Conservation (phyloP, 257 asterid genomes). For the Capsicum pubescens region DNA sequence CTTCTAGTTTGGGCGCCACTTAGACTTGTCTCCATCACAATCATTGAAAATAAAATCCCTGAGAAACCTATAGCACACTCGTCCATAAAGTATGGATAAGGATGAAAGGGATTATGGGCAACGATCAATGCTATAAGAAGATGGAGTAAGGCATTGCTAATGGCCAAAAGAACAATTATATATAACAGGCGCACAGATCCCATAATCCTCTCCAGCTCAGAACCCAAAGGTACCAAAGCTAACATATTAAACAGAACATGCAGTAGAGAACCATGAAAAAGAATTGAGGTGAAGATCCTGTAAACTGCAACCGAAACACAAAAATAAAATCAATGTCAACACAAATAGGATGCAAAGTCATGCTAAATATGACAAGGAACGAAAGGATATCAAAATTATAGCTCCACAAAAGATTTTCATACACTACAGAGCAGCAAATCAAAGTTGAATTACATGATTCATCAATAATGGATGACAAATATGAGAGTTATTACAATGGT, state of each 20-base stretch:
- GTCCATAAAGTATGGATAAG: conserved; percentile 55
- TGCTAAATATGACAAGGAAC: conserved; percentile 24
- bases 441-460: neutral
- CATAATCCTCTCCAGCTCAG: conserved; percentile 98
- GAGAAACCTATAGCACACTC: conserved; percentile 98
- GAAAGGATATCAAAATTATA: conserved; percentile 20
- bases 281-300: conserved; percentile 77
- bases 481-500: neutral
- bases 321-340: neutral
- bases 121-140: conserved; percentile 65
- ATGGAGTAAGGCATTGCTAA: conserved; percentile 84
- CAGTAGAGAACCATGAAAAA: conserved; percentile 90
- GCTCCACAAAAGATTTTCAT: conserved; percentile 4
- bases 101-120: conserved; percentile 65
- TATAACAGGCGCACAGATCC: conserved; percentile 88
- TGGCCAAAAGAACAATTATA: conserved; percentile 65
- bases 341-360: conserved; percentile 13
- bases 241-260: conserved; percentile 95
- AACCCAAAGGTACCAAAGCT: conserved; percentile 97
- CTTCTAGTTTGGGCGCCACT: conserved; percentile 93
- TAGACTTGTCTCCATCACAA: conserved; percentile 91
- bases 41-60: conserved; percentile 91
- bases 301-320: conserved; percentile 60
- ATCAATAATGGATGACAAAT: neutral
- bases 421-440: neutral